A percentile compares a stretch with the other conserved stretches of the same genome.
Conservation (phyloP, 768 basidiomycete genomes). For the Amanita exitialis region DNA sequence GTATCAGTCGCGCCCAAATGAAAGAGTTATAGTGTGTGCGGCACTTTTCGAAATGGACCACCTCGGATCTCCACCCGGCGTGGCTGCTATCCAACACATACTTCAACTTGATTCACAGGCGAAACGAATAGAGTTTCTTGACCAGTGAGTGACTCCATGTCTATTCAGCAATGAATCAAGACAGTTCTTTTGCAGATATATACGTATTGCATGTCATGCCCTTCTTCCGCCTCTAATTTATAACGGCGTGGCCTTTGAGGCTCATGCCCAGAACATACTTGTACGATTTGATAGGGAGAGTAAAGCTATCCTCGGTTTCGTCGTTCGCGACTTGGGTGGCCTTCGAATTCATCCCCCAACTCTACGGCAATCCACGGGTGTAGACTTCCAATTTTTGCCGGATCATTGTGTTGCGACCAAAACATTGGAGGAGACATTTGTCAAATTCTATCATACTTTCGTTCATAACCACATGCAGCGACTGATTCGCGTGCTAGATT, state of each 20-base stretch:
- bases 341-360: conserved; percentile 44
- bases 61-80: conserved; percentile 24
- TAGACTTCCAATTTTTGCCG: conserved; percentile 41
- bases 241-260: conserved; percentile 53
- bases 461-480: conserved; percentile 53
- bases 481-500: conserved; percentile 38
- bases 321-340: conserved; percentile 49
- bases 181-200: conserved; percentile 25
- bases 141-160: conserved; percentile 23
- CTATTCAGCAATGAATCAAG: not conserved
- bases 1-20: conserved; percentile 25
- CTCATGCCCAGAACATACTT: conserved; percentile 49
- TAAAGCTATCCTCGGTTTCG: conserved; percentile 36
- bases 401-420: conserved; percentile 41
- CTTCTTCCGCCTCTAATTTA: conserved; percentile 40
- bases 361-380: conserved; percentile 34
- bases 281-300: conserved; percentile 33
- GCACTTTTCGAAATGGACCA: conserved; percentile 47
- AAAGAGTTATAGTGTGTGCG: conserved; percentile 39
- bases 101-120: conserved; percentile 35
- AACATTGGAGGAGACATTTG: conserved; percentile 38
- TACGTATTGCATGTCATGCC: conserved; percentile 39
- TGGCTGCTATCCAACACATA: conserved; percentile 36
- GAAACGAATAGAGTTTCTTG: conserved; percentile 36
- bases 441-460: conserved; percentile 51